Percentiles rank a stretch among this genome's conserved stretches.
These are phyloP conservation scores for Ophiorrhiza pumila DNA, from an alignment of 257 asterid species.

Conservation along the genomic window DNA sequence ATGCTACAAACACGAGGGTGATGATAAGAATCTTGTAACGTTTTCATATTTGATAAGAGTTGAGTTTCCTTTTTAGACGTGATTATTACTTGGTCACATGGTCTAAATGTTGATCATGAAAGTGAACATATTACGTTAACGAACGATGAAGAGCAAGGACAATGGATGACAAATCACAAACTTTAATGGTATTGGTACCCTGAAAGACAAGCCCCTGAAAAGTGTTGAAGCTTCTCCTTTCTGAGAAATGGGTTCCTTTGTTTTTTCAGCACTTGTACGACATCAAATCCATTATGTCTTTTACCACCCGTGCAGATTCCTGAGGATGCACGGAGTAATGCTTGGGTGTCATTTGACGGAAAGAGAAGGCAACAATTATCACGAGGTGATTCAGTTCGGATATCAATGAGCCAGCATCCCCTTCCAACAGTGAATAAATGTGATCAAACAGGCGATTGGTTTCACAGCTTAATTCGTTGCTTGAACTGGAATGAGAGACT, in stretches of 20 bases:
- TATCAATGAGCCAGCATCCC: conserved; percentile 95
- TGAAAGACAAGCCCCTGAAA: no score
- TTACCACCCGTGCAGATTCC: conserved; percentile 49
- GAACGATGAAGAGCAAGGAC: not conserved
- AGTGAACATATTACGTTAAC: not conserved
- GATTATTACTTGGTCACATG: not conserved
- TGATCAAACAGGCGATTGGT: conserved; percentile 98
- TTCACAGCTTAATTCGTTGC: conserved; percentile 93
- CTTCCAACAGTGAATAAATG: conserved; percentile 90
- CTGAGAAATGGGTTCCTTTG: not conserved
- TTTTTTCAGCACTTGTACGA: not conserved
- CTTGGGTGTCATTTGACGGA: conserved; percentile 98
- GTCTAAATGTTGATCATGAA: not conserved
- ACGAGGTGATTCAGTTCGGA: conserved; percentile 82
- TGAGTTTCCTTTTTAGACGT: not conserved
- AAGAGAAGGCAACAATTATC: conserved; percentile 96
- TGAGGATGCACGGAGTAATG: conserved; percentile 87
- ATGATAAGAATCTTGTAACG: not conserved
- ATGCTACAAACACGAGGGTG: not conserved
- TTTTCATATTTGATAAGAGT: not conserved
- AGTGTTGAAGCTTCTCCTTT: not conserved
- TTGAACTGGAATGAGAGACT: conserved; percentile 96
- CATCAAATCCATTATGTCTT: not conserved
- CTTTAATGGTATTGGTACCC: not conserved
- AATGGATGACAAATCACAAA: not conserved